These are phyloP conservation scores for Usnea hakonensis DNA, from an alignment of 495 filamentous ascomycete genomes.

Conservation along the genomic window DNA sequence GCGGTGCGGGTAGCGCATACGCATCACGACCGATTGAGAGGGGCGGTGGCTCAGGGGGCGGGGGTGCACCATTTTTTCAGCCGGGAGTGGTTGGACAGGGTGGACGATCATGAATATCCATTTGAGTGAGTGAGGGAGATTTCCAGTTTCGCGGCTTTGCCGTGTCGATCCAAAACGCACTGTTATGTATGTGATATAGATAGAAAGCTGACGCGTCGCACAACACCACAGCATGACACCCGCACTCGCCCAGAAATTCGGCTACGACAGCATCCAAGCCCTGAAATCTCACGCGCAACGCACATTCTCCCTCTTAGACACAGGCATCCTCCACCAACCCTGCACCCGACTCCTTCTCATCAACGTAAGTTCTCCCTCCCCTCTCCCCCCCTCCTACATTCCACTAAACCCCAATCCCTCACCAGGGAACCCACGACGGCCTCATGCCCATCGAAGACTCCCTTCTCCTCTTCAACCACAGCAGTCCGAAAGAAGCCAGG, in stretches of 20 bases:
- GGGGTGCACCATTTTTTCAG: constrained; percentile 65
- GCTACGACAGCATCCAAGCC: background rate
- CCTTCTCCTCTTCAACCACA: background rate
- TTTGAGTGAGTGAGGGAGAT: constrained; percentile 60
- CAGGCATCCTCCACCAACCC: background rate
- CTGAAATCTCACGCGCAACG: background rate
- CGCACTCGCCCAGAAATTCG: background rate
- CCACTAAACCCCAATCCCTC: background rate
- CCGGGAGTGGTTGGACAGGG: constrained; percentile 54
- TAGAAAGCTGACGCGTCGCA: no score
- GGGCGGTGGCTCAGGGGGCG: constrained; percentile 62
- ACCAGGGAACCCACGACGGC: background rate
- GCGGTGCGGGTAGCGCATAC: constrained; percentile 67
- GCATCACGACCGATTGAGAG: constrained; percentile 50
- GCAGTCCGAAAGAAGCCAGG: background rate
- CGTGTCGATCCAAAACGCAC: no score
- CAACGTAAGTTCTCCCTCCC: background rate
- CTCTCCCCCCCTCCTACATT: background rate
- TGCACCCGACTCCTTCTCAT: background rate
- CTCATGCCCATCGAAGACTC: background rate
- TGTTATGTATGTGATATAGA: no score
- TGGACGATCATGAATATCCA: constrained; percentile 72
- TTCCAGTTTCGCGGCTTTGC: no score
- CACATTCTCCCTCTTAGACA: background rate
- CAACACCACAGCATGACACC: background rate